Evolutionary conservation across 331 rosid genomes (phyloP).

Genomic region (Acacia pycnantha): DNA sequence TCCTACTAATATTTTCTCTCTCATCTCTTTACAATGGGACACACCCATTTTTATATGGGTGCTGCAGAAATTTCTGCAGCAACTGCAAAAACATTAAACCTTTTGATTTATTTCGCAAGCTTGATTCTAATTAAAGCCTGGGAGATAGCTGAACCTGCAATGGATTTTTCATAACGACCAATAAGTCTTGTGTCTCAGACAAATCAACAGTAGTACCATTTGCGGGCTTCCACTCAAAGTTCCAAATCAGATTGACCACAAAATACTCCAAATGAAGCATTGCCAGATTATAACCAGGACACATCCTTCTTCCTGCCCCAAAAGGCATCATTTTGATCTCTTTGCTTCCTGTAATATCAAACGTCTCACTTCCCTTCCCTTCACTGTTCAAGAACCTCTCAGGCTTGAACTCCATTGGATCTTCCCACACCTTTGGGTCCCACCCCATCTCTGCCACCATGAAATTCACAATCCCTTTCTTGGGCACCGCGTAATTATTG

Average conservation of each 20-base stretch:
- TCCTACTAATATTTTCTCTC: no score
- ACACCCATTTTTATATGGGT: no score
- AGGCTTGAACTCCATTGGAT: not conserved
- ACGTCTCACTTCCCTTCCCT: not conserved
- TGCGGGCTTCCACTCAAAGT: not conserved
- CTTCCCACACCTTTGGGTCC: not conserved
- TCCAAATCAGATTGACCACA: slow-evolving; percentile 10
- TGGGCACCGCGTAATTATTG: not conserved
- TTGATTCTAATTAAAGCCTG: not conserved
- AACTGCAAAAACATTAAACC: no score
- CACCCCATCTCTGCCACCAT: slow-evolving; percentile 4
- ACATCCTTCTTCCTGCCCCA: slow-evolving; percentile 4
- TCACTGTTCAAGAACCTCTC: slow-evolving; percentile 7
- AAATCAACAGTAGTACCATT: not conserved
- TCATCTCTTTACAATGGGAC: no score
- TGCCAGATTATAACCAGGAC: not conserved
- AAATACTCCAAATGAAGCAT: not conserved
- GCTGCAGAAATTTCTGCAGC: no score
- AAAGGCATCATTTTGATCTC: slow-evolving; percentile 8
- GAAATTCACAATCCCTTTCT: not conserved
- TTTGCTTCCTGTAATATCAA: slow-evolving; percentile 6
- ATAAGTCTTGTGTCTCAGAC: not conserved
- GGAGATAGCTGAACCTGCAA: not conserved
- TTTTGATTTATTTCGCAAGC: not conserved
- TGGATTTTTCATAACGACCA: not conserved